phyloP scores from a whole-genome alignment of 2,329 filamentous ascomycete species.

The Verticillium klebahnii region DNA sequence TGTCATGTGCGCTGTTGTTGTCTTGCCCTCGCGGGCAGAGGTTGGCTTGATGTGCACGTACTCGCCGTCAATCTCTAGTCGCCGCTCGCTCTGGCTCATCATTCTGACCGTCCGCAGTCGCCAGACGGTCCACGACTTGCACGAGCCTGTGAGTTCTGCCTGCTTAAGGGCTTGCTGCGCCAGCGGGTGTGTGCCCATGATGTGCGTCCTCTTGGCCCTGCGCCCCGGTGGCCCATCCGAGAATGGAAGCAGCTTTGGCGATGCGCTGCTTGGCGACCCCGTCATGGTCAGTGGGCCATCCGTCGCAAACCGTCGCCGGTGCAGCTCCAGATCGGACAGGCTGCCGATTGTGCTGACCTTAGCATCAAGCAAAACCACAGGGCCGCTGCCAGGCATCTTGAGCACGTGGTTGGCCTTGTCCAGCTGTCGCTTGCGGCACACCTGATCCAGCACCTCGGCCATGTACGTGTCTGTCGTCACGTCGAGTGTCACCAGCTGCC shows the following conservation, averaged over 20 bases:
- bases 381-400: conserved; percentile 69
- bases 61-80: conserved; percentile 77
- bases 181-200: conserved; percentile 60
- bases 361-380: conserved; percentile 70
- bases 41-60: conserved; percentile 82
- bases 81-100: conserved; percentile 68
- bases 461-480: conserved; percentile 81
- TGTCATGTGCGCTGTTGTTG: conserved; percentile 76
- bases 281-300: conserved; percentile 66
- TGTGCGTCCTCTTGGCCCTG: conserved; percentile 48
- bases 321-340: conserved; percentile 69
- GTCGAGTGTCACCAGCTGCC: conserved; percentile 68
- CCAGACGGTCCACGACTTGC: conserved; percentile 76
- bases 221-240: conserved; percentile 35
- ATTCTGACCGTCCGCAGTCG: conserved; percentile 81
- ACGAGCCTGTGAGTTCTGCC: conserved; percentile 54
- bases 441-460: conserved; percentile 73
- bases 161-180: conserved; percentile 58
- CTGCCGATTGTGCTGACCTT: conserved; percentile 76
- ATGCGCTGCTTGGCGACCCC: conserved; percentile 64
- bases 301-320: conserved; percentile 69
- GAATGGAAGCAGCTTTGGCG: conserved; percentile 58
- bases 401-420: conserved; percentile 78
- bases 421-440: conserved; percentile 71
- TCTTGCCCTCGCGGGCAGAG: conserved; percentile 61